Evolutionary conservation across 306 rosid genomes (phyloP), one percentile per base, ranked within the genome.

Genomic region (Myrica gale): DNA sequence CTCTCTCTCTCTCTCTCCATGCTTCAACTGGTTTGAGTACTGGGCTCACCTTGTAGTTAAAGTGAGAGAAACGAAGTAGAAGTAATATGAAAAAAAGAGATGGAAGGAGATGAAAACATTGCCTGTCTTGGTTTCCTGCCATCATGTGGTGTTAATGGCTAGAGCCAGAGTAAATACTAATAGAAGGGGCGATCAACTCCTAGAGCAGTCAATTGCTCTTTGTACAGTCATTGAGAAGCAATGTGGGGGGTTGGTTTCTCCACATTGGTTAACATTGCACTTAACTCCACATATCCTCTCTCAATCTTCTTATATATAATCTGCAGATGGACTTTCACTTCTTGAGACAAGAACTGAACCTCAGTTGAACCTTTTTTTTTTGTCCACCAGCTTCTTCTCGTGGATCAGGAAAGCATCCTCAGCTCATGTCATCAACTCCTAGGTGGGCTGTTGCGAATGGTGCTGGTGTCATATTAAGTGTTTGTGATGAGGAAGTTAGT

Each of bases 361-460:
- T 60, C 52, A 82, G 66, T 19, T 65, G 48, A 50, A n/a, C 51
- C 68, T 13, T 41, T 82, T 62, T 77, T 20, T 43, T 78, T 51
- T 76, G 77, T 74, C 16, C 76, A 47, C 71, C 80, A 92, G 95
- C 93, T 77, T 86, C 96, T 77, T 91, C 98, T 7, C 91, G 92
- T 78, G 97, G 97, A 80, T 90, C 98, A 76, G 98, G 98, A 69
- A 95, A 95, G 85, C 97, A 95, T 85, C 98, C 98, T 80, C 98
- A 92, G 78, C 97, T 92, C 69, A 82, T 92, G 81, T 92, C 96
- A 72, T 92, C 98, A 23, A 92, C 98, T 77, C 98, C 98, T 65
- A 78, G 97, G 73, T 95, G 98, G 98, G 98, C 98, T 2, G 98
- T 95, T 72, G 98, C 98, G 55, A 95, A 92, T 84, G 98, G 98